phyloP scores from a whole-genome alignment of 2,329 filamentous ascomycete species.

The Fusarium paranaense region DNA sequence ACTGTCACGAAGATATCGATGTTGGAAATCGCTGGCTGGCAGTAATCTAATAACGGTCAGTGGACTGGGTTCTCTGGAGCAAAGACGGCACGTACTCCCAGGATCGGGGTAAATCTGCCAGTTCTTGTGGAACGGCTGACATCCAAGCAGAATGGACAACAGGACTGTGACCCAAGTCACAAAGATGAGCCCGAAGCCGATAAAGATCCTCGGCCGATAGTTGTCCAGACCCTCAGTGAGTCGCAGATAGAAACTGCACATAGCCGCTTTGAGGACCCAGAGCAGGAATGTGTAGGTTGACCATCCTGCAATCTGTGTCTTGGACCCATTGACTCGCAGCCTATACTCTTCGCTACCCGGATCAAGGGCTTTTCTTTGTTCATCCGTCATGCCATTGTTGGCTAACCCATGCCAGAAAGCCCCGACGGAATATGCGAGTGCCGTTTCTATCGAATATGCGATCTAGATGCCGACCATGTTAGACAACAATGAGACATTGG shows the following conservation, averaged over 20 bases:
- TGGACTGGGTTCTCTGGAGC: conserved; percentile 22
- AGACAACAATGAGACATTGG: conserved; percentile 54
- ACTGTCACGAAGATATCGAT: conserved; percentile 62
- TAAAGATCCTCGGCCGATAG: conserved; percentile 48
- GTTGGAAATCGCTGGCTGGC: conserved; percentile 60
- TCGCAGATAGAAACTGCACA: conserved; percentile 64
- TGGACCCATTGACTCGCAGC: conserved; percentile 56
- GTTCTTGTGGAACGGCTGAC: conserved; percentile 62
- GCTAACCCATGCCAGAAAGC: conserved; percentile 59
- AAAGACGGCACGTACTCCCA: conserved; percentile 55
- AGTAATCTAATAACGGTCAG: conserved; percentile 49
- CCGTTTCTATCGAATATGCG: conserved; percentile 62
- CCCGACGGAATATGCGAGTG: conserved; percentile 60
- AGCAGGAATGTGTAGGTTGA: conserved; percentile 61
- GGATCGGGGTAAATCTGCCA: conserved; percentile 70
- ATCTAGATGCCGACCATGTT: conserved; percentile 48
- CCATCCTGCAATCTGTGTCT: conserved; percentile 66
- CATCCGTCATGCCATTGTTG: conserved; percentile 65
- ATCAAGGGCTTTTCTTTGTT: conserved; percentile 56
- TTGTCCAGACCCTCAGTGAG: conserved; percentile 51
- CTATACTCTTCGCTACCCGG: conserved; percentile 56
- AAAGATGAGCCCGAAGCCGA: conserved; percentile 60
- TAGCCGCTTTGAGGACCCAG: conserved; percentile 64
- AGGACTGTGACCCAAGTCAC: conserved; percentile 60
- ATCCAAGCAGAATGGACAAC: conserved; percentile 62